Evolutionary conservation across 2,329 filamentous ascomycete species (phyloP).

Genomic region (Xylaria polymorpha): DNA sequence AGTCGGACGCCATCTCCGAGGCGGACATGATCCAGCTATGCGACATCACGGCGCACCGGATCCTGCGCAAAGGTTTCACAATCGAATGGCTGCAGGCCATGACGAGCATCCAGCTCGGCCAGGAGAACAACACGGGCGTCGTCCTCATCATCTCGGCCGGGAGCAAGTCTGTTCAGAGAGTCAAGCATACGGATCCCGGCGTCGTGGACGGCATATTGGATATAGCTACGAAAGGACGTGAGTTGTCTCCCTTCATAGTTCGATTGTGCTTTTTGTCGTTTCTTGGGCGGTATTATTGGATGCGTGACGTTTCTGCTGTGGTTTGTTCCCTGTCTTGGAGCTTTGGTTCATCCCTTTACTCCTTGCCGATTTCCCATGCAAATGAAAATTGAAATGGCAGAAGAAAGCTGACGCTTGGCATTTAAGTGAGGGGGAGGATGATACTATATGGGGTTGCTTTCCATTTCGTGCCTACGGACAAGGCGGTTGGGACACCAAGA

Average conservation of each 20-base stretch:
- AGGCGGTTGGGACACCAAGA: not conserved
- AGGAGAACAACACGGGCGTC: conserved; percentile 33
- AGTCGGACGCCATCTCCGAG: not conserved
- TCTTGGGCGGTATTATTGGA: not conserved
- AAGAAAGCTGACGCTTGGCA: not conserved
- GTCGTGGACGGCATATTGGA: conserved; percentile 35
- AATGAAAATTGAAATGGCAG: too few species aligned
- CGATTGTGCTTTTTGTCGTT: too few species aligned
- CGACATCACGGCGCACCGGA: conserved; percentile 33
- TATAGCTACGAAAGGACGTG: conserved; percentile 36
- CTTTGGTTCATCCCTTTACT: not conserved
- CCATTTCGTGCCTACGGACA: conserved; percentile 14
- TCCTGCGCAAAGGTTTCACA: conserved; percentile 34
- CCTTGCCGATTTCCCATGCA: not conserved
- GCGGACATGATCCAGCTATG: conserved; percentile 26
- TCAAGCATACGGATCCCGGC: conserved; percentile 29
- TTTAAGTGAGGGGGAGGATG: conserved; percentile 27
- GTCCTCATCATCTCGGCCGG: conserved; percentile 34
- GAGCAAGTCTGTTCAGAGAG: conserved; percentile 15
- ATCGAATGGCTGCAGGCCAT: conserved; percentile 25
- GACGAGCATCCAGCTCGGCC: conserved; percentile 32
- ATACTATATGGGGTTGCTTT: conserved; percentile 36
- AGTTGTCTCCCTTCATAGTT: not conserved
- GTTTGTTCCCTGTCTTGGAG: not conserved
- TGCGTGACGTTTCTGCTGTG: not conserved